Base-by-base conservation (phyloP, 2,329 filamentous ascomycete genomes). In the Hymenoscyphus linearis region DNA sequence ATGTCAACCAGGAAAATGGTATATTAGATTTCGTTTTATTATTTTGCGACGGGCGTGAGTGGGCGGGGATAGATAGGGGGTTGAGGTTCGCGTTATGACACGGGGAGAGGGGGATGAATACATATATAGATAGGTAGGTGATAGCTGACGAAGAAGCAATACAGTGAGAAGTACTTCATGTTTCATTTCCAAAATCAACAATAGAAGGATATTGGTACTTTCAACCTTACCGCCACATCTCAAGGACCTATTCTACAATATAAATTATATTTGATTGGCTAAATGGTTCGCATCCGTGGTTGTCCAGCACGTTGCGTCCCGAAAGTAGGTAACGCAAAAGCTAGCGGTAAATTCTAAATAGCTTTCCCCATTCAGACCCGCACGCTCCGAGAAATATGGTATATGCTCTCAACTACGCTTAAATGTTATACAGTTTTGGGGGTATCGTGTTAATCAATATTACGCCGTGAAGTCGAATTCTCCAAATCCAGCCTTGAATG, bases 401-500 rank as follows among this genome's bases (percentile, higher is more conserved):
- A 47, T 47, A 34, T 53, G 52, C 22, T 25, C 2, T 53, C 52
- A 53, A 53, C 26, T 27, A 13, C 25, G n/a, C 7, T 53, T 27
- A 53, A 53, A 27, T 4, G 10, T 16, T 31, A n/a, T 16, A 52
- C 25, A 50, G 14, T 27, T 53, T 53, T 34, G 14, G 52, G 52
- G 44, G 22, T 53, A 53, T 53, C 52, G 52, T 26, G 52, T 34
- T 34, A 53, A 26, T 31, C 27, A 26, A 26, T 14, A 53, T 27
- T 31, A 14, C 14, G 18, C 16, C 18, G 71, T 70, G 55, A 97
- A 97, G 74, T 99, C 93, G 82, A 90, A 97, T 35, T 84, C 80
- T 75, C 90, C 87, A 72, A 96, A 99, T 0, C 88, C 87, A 67
- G 83, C 80, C 69, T 93, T 92, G 75, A 98, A 96, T 10, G 82